Conservation (phyloP, 805 yeast genomes). For the Kuraishia hungarica region DNA sequence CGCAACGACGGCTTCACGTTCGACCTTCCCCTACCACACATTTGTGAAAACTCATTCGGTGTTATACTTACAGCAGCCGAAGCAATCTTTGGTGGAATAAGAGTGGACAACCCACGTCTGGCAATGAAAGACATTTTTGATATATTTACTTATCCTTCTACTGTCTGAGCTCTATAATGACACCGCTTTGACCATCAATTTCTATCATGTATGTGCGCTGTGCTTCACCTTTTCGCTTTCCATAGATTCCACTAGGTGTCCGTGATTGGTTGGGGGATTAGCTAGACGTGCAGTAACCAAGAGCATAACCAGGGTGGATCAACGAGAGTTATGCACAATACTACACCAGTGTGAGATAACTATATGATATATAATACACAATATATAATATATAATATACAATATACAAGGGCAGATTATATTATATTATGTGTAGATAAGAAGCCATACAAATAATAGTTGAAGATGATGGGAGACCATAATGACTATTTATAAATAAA, state of each 20-base stretch:
- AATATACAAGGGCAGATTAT: too few species aligned
- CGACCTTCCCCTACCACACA: background rate
- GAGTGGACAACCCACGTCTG: slow-evolving; percentile 89
- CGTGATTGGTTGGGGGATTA: background rate
- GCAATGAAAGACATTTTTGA: slow-evolving; percentile 67
- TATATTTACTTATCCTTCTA: slow-evolving; percentile 1
- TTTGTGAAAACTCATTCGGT: background rate
- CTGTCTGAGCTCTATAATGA: background rate
- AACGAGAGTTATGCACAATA: background rate
- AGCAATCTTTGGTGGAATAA: slow-evolving; percentile 98
- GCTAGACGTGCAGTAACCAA: background rate
- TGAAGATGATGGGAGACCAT: too few species aligned
- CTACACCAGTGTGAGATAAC: background rate
- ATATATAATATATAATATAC: too few species aligned
- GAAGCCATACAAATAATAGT: too few species aligned
- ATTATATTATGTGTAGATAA: background rate
- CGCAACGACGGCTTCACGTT: background rate
- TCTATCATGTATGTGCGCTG: background rate
- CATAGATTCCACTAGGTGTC: background rate
- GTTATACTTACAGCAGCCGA: slow-evolving; percentile 70
- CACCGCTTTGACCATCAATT: background rate
- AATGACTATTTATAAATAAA: too few species aligned
- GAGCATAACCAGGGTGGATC: background rate
- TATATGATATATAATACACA: too few species aligned
- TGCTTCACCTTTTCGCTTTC: background rate